Evolutionary conservation across 2,329 filamentous ascomycete genomes (phyloP).

Genomic region (Aspergillus niger): DNA sequence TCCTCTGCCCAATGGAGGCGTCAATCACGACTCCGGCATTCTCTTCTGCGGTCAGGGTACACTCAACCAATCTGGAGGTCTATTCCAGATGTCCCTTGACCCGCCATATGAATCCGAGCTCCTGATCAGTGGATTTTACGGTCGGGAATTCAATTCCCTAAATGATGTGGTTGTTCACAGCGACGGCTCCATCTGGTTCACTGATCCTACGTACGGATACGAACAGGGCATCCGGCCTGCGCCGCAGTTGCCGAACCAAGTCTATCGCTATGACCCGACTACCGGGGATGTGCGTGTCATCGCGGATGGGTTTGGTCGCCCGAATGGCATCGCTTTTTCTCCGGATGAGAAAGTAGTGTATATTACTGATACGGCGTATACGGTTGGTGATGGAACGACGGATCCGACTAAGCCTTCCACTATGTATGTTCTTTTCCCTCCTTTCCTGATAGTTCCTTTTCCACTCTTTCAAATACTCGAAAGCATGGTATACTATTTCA

Average conservation of each 20-base stretch:
- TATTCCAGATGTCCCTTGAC: constrained; percentile 26
- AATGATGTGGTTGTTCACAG: constrained; percentile 42
- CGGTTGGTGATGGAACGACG: constrained; percentile 25
- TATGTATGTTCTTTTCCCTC: constrained; percentile 29
- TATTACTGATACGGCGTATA: constrained; percentile 44
- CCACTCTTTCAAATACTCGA: neutral
- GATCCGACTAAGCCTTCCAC: constrained; percentile 24
- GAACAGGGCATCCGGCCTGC: constrained; percentile 36
- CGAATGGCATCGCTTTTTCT: constrained; percentile 47
- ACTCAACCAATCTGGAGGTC: constrained; percentile 21
- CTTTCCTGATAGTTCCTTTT: neutral
- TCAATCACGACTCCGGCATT: constrained; percentile 37
- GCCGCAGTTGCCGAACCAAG: constrained; percentile 39
- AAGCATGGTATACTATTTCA: too few species aligned
- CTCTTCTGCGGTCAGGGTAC: constrained; percentile 49
- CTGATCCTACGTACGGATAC: constrained; percentile 42
- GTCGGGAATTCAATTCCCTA: constrained; percentile 29
- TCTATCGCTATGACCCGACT: constrained; percentile 44
- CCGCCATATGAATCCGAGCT: constrained; percentile 1
- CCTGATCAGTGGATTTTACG: constrained; percentile 35
- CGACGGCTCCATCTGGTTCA: constrained; percentile 44
- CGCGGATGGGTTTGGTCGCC: constrained; percentile 42
- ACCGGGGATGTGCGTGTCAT: constrained; percentile 41
- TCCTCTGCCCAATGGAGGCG: constrained; percentile 53
- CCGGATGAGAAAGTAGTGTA: constrained; percentile 44